Percentiles rank a stretch among this genome's conserved stretches.
Evolutionary conservation across 305 asterid genomes (phyloP).

Genomic region (Lippia alba): DNA sequence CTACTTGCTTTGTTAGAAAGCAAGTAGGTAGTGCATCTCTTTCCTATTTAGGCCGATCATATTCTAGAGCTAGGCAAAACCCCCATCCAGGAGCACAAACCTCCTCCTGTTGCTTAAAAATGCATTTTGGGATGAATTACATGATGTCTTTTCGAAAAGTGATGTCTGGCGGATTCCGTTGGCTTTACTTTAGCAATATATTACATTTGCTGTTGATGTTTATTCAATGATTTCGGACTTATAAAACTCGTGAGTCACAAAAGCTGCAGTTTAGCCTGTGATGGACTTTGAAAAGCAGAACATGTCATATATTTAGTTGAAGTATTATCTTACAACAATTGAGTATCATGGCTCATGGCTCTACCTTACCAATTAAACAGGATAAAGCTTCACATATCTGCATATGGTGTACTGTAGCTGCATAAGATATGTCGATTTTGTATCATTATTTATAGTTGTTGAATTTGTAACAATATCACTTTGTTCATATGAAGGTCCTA

Average conservation of each 20-base stretch:
- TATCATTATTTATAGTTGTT: slow-evolving; percentile 13
- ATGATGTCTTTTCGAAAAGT: no score
- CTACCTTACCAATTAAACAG: slow-evolving; percentile 1
- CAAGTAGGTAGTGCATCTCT: no score
- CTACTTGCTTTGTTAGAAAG: no score
- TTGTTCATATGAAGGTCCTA: slow-evolving; percentile 75
- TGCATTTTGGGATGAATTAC: no score
- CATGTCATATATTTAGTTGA: neutral
- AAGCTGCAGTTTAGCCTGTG: neutral
- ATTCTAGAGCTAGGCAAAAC: no score
- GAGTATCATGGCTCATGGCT: neutral
- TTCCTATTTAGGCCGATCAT: no score
- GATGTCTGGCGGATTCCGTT: no score
- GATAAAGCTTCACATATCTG: slow-evolving; percentile 18
- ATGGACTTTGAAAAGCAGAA: neutral
- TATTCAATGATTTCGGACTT: neutral
- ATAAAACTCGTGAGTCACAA: neutral
- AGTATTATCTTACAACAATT: neutral
- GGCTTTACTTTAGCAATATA: no score
- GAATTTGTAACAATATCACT: slow-evolving; percentile 28
- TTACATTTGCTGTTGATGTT: neutral
- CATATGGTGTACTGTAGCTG: slow-evolving; percentile 14
- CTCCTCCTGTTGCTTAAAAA: no score
- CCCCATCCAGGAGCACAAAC: no score
- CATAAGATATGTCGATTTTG: slow-evolving; percentile 23